These are phyloP conservation scores for Spiraea crenata DNA, from an alignment of 331 rosid species.

Conservation along the genomic window DNA sequence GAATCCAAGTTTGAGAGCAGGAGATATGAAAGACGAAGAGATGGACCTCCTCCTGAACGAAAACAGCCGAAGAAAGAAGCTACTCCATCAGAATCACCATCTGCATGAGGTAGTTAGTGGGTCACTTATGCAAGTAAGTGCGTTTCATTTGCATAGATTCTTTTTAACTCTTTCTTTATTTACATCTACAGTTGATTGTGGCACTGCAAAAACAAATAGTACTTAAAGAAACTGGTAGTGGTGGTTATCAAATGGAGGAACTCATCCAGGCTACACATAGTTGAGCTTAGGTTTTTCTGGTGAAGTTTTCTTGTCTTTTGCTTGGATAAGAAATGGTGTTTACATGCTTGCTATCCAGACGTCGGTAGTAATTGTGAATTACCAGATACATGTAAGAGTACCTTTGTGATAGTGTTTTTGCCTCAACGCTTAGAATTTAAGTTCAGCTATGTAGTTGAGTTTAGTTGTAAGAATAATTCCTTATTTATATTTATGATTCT, in stretches of 20 bases:
- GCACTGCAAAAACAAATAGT: neutral
- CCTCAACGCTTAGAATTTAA: neutral
- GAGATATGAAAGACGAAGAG: constrained; percentile 51
- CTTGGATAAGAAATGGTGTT: constrained; percentile 13
- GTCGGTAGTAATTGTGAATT: neutral
- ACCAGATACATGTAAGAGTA: neutral
- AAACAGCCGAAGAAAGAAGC: constrained; percentile 34
- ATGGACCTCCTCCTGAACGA: constrained; percentile 51
- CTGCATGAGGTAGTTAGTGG: constrained; percentile 35
- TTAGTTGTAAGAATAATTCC: neutral
- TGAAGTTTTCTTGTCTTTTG: constrained; percentile 8
- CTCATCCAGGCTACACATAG: constrained; percentile 4
- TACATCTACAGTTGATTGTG: constrained; percentile 6
- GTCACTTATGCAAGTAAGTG: neutral
- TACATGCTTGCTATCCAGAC: constrained; percentile 10
- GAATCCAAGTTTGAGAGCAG: constrained; percentile 48
- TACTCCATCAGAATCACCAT: constrained; percentile 37
- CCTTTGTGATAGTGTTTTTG: constrained; percentile 9
- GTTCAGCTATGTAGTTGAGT: neutral
- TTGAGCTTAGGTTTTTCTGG: constrained; percentile 15
- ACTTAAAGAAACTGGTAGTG: neutral
- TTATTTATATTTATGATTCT: neutral
- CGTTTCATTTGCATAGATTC: neutral
- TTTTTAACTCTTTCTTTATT: neutral
- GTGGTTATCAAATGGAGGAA: neutral